These are phyloP conservation scores for Cucumis cinereus DNA, from an alignment of 306 rosid species.

Conservation along the genomic window DNA sequence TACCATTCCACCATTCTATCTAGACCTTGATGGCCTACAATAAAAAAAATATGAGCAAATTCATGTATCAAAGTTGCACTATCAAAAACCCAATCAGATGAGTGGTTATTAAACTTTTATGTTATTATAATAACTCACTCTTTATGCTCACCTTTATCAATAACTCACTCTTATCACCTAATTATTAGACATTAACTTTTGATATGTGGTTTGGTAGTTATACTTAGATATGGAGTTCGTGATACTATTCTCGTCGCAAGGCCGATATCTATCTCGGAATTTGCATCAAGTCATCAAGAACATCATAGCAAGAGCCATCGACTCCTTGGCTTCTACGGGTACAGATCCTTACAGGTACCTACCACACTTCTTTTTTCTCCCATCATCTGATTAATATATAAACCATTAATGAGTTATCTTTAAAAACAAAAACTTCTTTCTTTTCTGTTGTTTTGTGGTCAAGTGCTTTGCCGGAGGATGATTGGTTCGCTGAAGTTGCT, in stretches of 20 bases:
- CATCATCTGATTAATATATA: too few relatives aligned
- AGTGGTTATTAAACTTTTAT: too few relatives aligned
- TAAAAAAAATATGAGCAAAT: too few relatives aligned
- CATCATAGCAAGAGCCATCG: slow-evolving; percentile 61
- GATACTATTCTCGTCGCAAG: slow-evolving; percentile 75
- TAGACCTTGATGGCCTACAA: too few relatives aligned
- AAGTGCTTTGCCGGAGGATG: slow-evolving; percentile 77
- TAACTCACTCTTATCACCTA: too few relatives aligned
- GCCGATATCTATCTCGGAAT: slow-evolving; percentile 72
- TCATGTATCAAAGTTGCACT: too few relatives aligned
- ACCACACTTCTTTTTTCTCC: background rate
- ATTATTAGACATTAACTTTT: too few relatives aligned
- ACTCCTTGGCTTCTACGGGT: slow-evolving; percentile 62
- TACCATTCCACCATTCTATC: too few relatives aligned
- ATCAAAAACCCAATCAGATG: too few relatives aligned
- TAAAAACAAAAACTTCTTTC: background rate
- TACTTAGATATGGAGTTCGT: slow-evolving; percentile 95
- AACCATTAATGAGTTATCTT: too few relatives aligned
- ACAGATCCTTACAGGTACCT: slow-evolving; percentile 81
- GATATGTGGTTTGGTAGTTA: slow-evolving; percentile 31
- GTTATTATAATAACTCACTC: too few relatives aligned
- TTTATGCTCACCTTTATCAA: too few relatives aligned
- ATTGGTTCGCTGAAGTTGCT: slow-evolving; percentile 86
- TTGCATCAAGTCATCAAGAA: slow-evolving; percentile 74
- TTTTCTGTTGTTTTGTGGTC: background rate